phyloP scores from a whole-genome alignment of 805 yeast genomes.

The Metschnikowia bowlesiae region DNA sequence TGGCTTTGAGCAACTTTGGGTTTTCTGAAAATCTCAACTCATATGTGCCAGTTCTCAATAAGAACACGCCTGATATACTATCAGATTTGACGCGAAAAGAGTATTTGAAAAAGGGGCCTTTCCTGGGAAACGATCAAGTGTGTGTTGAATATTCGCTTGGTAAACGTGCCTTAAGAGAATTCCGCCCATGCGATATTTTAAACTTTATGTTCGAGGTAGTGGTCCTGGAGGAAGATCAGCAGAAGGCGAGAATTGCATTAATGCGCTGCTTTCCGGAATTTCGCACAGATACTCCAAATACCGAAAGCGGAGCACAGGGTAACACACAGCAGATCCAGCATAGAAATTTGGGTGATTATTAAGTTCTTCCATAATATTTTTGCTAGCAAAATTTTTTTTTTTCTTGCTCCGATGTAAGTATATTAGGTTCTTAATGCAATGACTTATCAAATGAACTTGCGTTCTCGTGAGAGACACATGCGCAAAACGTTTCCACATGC shows the following conservation, averaged over 20 bases:
- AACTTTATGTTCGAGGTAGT: conserved; percentile 24
- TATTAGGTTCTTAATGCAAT: no score
- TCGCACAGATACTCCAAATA: background rate
- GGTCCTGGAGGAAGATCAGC: conserved; percentile 12
- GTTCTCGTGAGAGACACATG: background rate
- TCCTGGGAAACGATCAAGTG: conserved; percentile 13
- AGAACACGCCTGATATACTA: conserved; percentile 21
- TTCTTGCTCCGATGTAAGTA: background rate
- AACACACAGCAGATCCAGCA: conserved; percentile 20
- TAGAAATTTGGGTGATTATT: conserved; percentile 10
- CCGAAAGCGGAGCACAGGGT: conserved; percentile 11
- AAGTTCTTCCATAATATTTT: background rate
- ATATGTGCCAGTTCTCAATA: conserved; percentile 19
- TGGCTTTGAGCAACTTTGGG: conserved; percentile 23
- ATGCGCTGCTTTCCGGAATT: conserved; percentile 13
- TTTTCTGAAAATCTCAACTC: conserved; percentile 19
- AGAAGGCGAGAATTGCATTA: conserved; percentile 24
- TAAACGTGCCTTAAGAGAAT: conserved; percentile 30
- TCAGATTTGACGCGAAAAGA: conserved; percentile 27
- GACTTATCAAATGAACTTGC: background rate
- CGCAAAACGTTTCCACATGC: conserved; percentile 3
- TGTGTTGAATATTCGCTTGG: conserved; percentile 28
- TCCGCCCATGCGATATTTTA: conserved; percentile 25
- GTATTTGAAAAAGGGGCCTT: conserved; percentile 20
- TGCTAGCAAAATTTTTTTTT: background rate